Evolutionary conservation across 169 alveolate genomes (phyloP), one percentile per base, ranked within the genome.

Genomic region (Plasmodium inui): DNA sequence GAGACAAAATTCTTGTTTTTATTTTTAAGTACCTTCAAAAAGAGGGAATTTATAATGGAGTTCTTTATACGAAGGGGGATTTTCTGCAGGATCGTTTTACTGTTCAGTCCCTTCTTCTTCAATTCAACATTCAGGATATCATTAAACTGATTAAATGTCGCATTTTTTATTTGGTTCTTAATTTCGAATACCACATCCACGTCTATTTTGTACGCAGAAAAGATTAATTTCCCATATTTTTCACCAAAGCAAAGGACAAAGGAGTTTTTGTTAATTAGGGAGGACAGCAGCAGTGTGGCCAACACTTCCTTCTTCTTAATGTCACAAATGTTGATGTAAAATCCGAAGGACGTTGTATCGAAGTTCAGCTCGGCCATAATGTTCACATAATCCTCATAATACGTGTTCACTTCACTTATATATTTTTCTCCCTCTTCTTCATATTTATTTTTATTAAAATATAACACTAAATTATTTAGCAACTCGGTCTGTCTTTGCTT

Each of bases 351-450:
- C 1, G 91, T 89, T 17, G 94, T 89, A 44, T 89, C 94, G 41
- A 89, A 89, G 8, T 89, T 89, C 30, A 89, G 22, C 26, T 89
- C 94, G 14, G 94, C 72, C 90, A 89, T 80, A 17, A 89, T 89
- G 53, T 89, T 89, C 46, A 80, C 78, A 50, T 89, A 89, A 67
- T 89, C 94, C 3, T 89, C 94, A 61, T 89, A 89, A n/a, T 89
- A 89, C 9, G 50, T 80, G 72, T 79, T 89, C 1, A 89, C 94
- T 28, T 89, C 94, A 67, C 50, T 70, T 37, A 89, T 89, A 41
- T 89, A 89, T 80, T 89, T 89, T 44, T 89, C 94, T 22, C 94
- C 94, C 32, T 89, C 94, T 89, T 89, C 94, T 57, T 89, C 94
- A 57, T 61, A 80, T 32, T 89, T 89, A 89, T 89, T 89, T 78